Base-by-base conservation (phyloP, 129 eudicot genomes). In the Centrapalus pauciflorus region DNA sequence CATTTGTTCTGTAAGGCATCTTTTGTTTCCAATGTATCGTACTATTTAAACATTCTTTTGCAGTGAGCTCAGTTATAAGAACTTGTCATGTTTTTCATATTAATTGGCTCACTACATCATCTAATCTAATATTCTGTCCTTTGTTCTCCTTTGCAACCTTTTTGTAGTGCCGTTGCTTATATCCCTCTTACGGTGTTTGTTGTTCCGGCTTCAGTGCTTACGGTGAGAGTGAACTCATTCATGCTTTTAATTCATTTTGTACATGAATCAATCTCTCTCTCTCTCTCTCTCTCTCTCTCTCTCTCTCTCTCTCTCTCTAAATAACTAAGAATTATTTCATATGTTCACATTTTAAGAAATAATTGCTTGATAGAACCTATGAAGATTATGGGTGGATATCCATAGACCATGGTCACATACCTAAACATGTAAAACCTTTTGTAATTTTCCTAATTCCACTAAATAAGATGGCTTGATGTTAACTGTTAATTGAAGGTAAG, bases 141-240 rank as follows among this genome's bases (percentile, higher is more conserved):
- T 30, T 56, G 37, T 20, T 33, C 40, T 66, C 26, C 24, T 66
- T 34, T 37, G n/a, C 63, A n/a, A n/a, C 55, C 4, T 61, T 7
- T 64, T 49, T 79, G 81, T 82, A 93, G 99, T 77, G 96, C 99
- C 73, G 64, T 89, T 73, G 95, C 99, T 32, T 93, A 93, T 66
- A 84, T 93, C 66, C 99, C 99, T 72, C 80, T 93, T 24, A 93
- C 99, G 10, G 81, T 93, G 66, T 82, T 93, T 63, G 99, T 88
- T 12, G 95, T 89, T 72, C 99, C 99, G 3, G 99, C 95, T 61
- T 93, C 99, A 6, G 81, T 93, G 66, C 99, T 93, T 74, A 93
- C 99, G 68, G 87, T 82, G 72, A 73, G 87, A 67, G 16, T 70
- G 64, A 35, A 33, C 57, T 38, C 61, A 51, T 51, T 12, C 35